Conservation (phyloP, 2,329 filamentous ascomycete species). For the Corinectria fuckeliana region DNA sequence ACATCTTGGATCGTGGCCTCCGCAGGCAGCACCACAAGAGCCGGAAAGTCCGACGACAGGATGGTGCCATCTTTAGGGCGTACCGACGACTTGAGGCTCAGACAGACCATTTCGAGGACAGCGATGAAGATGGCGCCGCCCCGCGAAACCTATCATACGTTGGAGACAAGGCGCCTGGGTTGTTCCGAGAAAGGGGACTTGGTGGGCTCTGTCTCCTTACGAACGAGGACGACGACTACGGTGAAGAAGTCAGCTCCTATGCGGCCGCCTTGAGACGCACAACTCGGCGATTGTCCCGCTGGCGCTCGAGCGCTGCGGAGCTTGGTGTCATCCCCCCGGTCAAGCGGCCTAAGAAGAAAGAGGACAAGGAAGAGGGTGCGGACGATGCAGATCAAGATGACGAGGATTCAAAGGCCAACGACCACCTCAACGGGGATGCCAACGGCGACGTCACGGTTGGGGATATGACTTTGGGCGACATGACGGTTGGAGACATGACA, state of each 20-base stretch:
- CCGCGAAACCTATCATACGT: conserved; percentile 41
- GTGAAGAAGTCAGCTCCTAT: conserved; percentile 74
- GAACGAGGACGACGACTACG: conserved; percentile 74
- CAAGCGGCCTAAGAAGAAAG: conserved; percentile 49
- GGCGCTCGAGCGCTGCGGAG: conserved; percentile 59
- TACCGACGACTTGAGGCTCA: conserved; percentile 67
- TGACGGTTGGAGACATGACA: conserved; percentile 42
- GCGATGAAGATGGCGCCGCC: conserved; percentile 62
- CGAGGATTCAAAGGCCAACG: conserved; percentile 38
- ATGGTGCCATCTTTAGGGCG: conserved; percentile 72
- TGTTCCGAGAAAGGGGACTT: conserved; percentile 63
- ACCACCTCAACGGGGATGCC: conserved; percentile 34
- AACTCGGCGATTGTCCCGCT: conserved; percentile 71
- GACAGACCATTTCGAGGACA: conserved; percentile 64
- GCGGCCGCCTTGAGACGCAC: conserved; percentile 70
- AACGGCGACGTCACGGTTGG: conserved; percentile 58
- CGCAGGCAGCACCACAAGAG: conserved; percentile 69
- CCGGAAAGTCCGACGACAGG: conserved; percentile 65
- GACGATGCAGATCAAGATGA: conserved; percentile 39
- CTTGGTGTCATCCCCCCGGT: conserved; percentile 55
- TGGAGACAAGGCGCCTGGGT: conserved; percentile 40
- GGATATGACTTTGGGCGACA: conserved; percentile 53
- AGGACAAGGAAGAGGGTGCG: conserved; percentile 36
- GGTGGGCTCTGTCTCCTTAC: conserved; percentile 69
- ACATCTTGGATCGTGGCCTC: conserved; percentile 78